Conservation (phyloP, 768 basidiomycete species). For the Podaxis pistillaris region DNA sequence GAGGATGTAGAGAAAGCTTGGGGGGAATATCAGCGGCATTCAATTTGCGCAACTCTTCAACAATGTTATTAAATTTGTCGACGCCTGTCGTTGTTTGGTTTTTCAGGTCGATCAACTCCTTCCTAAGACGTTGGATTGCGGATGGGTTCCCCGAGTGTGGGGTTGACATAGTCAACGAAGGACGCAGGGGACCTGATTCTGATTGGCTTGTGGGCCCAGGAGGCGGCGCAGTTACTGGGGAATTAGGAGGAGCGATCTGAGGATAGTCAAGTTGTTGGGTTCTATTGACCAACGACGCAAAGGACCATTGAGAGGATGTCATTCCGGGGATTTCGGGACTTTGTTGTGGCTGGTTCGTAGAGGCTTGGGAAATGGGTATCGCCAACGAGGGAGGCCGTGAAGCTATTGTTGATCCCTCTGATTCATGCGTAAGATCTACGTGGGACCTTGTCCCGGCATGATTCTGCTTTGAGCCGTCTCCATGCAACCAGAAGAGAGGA, state of each 20-base stretch:
- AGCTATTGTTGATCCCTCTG: neutral
- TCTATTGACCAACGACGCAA: neutral
- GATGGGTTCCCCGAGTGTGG: conserved; percentile 2
- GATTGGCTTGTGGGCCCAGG: neutral
- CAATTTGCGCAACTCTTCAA: conserved; percentile 24
- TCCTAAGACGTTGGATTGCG: conserved; percentile 21
- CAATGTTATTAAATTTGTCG: conserved; percentile 25
- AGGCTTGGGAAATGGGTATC: neutral
- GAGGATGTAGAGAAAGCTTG: neutral
- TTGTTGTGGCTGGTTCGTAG: neutral
- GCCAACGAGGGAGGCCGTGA: neutral
- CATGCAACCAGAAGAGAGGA: neutral
- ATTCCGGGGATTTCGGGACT: neutral
- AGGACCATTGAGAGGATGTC: neutral
- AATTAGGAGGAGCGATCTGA: neutral
- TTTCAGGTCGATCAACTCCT: conserved; percentile 27
- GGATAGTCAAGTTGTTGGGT: neutral
- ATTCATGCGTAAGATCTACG: neutral
- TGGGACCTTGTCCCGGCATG: neutral
- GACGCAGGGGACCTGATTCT: neutral
- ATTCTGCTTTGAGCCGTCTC: neutral
- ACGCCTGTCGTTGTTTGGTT: conserved; percentile 23
- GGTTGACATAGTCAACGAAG: neutral
- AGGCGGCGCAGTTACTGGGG: neutral
- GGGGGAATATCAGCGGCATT: conserved; percentile 16